Evolutionary conservation across 2,329 filamentous ascomycete species (phyloP), one percentile per base, ranked within the genome.

Genomic region (Tolypocladium cylindrosporum): DNA sequence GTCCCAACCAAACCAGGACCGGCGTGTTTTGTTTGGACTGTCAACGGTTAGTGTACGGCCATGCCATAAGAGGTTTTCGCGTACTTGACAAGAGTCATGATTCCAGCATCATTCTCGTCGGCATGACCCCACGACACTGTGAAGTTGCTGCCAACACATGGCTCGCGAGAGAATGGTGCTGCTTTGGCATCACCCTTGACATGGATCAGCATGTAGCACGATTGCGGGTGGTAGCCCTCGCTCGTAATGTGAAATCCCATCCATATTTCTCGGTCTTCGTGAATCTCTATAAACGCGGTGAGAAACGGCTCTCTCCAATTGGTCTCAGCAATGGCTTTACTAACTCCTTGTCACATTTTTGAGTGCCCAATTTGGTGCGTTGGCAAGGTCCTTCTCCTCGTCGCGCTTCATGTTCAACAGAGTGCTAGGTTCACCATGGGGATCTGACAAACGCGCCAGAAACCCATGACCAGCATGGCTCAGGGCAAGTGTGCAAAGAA

Each of bases 61-160:
- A 31, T 31, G 3, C 7, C 31, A 31, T 31, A 31, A 31, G 31
- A 31, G 19, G n/a, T 5, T 10, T 10, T 3, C 21, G 5, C 51
- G 24, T 60, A 72, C 70, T 68, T 70, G 34, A 68, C 61, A 0
- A 73, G 31, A 0, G 68, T 69, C 62, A 68, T 63, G 27, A 72
- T 67, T 0, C 63, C 70, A 3, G 64, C 66, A 39, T 71, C 70
- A 0, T 64, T 63, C 24, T 62, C 58, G 9, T 58, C 45, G 24
- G 66, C 62, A 60, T 73, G 70, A 1, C 70, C 70, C 69, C 68
- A 72, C 0, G 69, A 72, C 8, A 68, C 54, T 4, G 57, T 58
- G 65, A 67, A 70, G n/a, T 62, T 63, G n/a, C 61, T 63, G 39
- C 63, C 57, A 0, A 57, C 54, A 52, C 70, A 72, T 2, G 55